Base-by-base conservation (phyloP, 495 filamentous ascomycete genomes). In the Aspergillus haitiensis region DNA sequence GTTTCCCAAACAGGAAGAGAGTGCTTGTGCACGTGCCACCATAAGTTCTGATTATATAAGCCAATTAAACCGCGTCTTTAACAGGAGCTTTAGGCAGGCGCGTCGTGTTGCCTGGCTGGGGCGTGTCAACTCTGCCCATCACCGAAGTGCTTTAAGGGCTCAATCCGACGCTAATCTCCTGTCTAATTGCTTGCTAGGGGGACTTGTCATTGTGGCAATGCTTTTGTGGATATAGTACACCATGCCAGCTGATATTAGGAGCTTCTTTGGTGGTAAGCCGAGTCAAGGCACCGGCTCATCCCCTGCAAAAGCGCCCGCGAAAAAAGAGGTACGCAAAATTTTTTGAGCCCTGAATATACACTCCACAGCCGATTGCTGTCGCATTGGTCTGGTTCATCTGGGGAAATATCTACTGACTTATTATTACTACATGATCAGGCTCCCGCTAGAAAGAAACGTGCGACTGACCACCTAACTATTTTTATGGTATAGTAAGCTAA, bases 231-330 rank as follows among this genome's bases (percentile, higher is more conserved):
- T 46, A 39, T 51, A 40, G 53, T 32, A 50, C 58, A 70, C 52
- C 27, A 93, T 91, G 89, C 83, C 90, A 60, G 58, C 82, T 36
- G 91, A 95, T 78, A 95, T 95, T 60, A 78, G 91, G 52, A 86
- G 74, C 63, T 96, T 93, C 67, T 94, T 96, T 72, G 84, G 84
- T 13, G 81, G 84, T 57, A 80, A 80, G 70, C 62, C 72, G 15
- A 68, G 68, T 51, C 69, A 73, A 61, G 66, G 68, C 62, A 68
- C 70, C 21, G 62, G 40, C 52, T 48, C 62, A 10, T 67, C 67
- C 12, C 65, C 72, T 35, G 60, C 70, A 33, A 77, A 77, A 52
- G 66, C 65, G 46, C 56, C 73, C 21, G 65, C 70, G 18, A 74
- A 75, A 64, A 73, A 74, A 68, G 75, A 78, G 70, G 77, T 80